Evolutionary conservation across 2,329 filamentous ascomycete species (phyloP), one percentile per base, ranked within the genome.

Genomic region (Alternaria brassicae): DNA sequence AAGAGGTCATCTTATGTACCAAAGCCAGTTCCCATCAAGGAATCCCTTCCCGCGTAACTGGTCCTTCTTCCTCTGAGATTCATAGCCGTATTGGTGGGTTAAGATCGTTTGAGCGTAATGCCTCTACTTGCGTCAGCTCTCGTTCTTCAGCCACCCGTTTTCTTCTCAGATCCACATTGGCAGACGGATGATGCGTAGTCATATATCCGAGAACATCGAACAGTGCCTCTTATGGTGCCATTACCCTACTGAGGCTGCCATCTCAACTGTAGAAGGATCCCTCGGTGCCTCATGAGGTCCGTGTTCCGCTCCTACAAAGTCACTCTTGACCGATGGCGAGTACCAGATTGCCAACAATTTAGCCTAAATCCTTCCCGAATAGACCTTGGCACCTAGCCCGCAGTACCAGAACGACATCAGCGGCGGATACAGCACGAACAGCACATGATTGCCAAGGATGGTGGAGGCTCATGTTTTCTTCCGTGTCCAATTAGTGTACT

Each of bases 331-430:
- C n/a, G 34, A 32, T 27, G 10, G 12, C 19, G 37, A 13, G 21
- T 53, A 41, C 36, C 55, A 45, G 48, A 23, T 7, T 27, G 19
- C 19, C 27, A 36, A 53, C 39, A 15, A 54, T 65, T 65, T 57
- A 65, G 62, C 44, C 62, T 65, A 62, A 65, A 56, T 28, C 49
- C 50, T 44, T 23, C 27, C 41, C 48, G n/a, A 50, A 52, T 37
- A 34, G 44, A 55, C 54, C 53, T 62, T 60, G 61, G 54, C 57
- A 51, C 17, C 32, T 36, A 30, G 32, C 30, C 32, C 9, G 51
- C 30, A 45, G 45, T 36, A 17, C 41, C 15, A 44, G 37, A 50
- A 36, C 52, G 40, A 56, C 45, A 59, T 27, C 53, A 55, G 56
- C 37, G 52, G 45, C 52, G 53, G 42, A 32, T 48, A 27, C 27